Conservation (phyloP, 441 rosid genomes). For the Viola pubescens region DNA sequence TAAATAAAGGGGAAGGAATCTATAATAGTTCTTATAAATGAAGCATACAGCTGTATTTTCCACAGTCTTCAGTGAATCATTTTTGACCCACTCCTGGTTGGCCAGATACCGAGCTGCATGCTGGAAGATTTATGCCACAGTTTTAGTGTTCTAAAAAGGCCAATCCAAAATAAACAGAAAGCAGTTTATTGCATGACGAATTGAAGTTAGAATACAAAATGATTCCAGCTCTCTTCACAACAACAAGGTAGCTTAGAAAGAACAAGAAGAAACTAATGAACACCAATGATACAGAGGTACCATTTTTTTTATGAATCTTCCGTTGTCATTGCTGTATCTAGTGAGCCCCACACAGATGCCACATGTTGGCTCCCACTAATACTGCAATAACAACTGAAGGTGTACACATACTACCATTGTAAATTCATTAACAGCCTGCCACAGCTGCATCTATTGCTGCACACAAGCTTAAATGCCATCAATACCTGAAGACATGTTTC, state of each 20-base stretch:
- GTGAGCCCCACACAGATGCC: too few relatives aligned
- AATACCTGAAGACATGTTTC: constrained; percentile 99
- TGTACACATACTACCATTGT: neutral
- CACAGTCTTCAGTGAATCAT: constrained; percentile 90
- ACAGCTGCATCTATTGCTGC: neutral
- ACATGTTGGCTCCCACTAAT: too few relatives aligned
- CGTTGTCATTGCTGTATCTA: too few relatives aligned
- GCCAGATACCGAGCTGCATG: constrained; percentile 99
- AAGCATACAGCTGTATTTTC: constrained; percentile 93
- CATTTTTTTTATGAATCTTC: too few relatives aligned
- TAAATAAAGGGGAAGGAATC: constrained; percentile 16
- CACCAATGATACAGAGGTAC: too few relatives aligned
- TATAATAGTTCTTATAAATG: constrained; percentile 7
- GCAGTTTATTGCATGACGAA: too few relatives aligned
- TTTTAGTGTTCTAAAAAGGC: neutral
- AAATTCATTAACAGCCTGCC: constrained; percentile 3
- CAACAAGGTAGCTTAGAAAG: too few relatives aligned
- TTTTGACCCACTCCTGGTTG: constrained; percentile 99
- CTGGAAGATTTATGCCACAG: constrained; percentile 39
- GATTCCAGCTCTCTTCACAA: too few relatives aligned
- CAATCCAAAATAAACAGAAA: neutral
- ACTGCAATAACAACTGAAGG: neutral
- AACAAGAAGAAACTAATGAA: too few relatives aligned
- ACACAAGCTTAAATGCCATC: neutral
- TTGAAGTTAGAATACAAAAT: too few relatives aligned